Base-by-base conservation (phyloP, 176 grass and related monocot genomes). In the Melocanna baccifera region DNA sequence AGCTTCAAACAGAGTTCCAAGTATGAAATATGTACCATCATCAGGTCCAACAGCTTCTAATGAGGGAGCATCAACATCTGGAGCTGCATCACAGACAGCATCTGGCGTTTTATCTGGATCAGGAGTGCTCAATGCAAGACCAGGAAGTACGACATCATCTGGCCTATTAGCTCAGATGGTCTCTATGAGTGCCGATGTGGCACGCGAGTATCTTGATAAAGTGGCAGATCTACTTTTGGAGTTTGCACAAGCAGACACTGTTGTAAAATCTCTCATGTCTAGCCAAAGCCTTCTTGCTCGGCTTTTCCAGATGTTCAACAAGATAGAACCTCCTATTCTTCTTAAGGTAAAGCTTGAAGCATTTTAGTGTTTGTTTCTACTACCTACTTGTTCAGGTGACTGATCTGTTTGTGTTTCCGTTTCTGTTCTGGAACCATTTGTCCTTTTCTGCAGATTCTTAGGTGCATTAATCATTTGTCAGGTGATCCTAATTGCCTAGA, bases 231-330 rank as follows among this genome's bases (percentile, higher is more conserved):
- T 99, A 83, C 87, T 99, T 67, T 92, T 99, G 73, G 96, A 99
- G 73, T 99, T 99, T 92, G 88, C 96, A 39, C 91, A 96, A 78
- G 93, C 93, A 90, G 93, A 96, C 73, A 90, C 86, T 18, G 85
- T 92, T 10, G 96, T 99, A 81, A 99, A 99, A 90, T 87, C 88
- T 83, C 87, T 87, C 59, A 88, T 99, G 91, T 95, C 91, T 66
- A 90, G 86, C 63, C 96, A 89, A 80, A 94, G 93, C 73, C 91
- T 99, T 63, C 89, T 96, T 76, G 42, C 88, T 79, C 88, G 93
- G 28, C 89, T 99, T 81, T 96, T 99, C 76, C 96, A 99, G 88
- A 99, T 99, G 96, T 99, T 96, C 87, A 96, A 94, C 80, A 99
- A 92, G 83, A 99, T 99, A 85, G 96, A 96, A 65, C 91, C 89